Base-by-base conservation (phyloP, 495 filamentous ascomycete species). In the Amniculicola lignicola region DNA sequence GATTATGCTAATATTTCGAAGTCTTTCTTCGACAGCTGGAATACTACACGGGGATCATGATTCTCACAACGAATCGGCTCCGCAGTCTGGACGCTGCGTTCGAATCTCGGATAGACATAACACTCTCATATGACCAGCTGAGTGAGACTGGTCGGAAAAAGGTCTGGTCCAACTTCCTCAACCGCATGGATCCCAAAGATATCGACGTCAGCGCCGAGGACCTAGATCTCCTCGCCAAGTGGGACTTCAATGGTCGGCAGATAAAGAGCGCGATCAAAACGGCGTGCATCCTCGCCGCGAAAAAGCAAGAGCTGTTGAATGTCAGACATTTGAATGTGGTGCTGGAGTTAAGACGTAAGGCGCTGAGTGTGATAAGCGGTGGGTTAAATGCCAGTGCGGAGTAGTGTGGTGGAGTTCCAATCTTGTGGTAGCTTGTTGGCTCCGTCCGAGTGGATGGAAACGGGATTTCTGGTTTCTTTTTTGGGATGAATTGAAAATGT, bases 201-300 rank as follows among this genome's bases (percentile, higher is more conserved):
- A 45, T 54, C 0, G 54, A 78, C 21, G 65, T 69, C 43, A 73
- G 77, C 12, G 44, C 61, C 6, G 42, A 40, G 5, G 70, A 74
- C 1, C 43, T 80, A 1, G 50, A 65, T 7, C 44, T 65, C 23
- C 67, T 85, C 24, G 72, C 72, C 0, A 51, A 54, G 5, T 64
- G 72, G 49, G 52, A 74, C 39, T 65, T 84, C 66, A 85, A 84
- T 58, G 81, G 82, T 0, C 60, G 80, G 40, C 76, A 85, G 67
- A 86, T 85, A 55, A 82, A 82, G 65, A 86, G 82, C 61, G 72
- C 78, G 1, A 70, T 85, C 21, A 82, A 81, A 62, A 83, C 74
- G 1, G 78, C 78, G 25, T 63, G 69, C 18, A 43, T 76, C 25
- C 59, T 78, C 28, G 73, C 73, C n/a, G 64, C 38, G 16, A 63